Conservation (phyloP, 139 green algal species). For the Chlorella sp. region DNA sequence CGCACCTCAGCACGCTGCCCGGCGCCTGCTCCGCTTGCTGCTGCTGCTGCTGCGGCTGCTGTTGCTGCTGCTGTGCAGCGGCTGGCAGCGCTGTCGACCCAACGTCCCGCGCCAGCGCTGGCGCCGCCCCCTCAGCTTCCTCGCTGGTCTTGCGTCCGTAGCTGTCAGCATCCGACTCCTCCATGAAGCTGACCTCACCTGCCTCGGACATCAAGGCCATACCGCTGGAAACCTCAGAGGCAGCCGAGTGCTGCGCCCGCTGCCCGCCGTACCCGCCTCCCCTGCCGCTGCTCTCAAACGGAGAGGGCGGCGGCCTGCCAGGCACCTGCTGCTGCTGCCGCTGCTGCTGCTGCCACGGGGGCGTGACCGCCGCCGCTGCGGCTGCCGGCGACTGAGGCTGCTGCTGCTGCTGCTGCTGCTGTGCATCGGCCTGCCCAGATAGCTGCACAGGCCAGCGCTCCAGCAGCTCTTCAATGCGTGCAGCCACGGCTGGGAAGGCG, state of each 20-base stretch:
- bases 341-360: background rate
- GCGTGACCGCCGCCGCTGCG: background rate
- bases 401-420: conserved; percentile 6
- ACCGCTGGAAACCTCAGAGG: conserved; percentile 3
- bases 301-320: background rate
- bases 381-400: background rate
- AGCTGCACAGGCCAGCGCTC: conserved; percentile 18
- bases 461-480: conserved; percentile 45
- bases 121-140: background rate
- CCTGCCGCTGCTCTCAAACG: background rate
- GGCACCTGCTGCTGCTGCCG: conserved; percentile 4
- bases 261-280: background rate
- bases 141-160: background rate
- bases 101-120: background rate
- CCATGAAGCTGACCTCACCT: conserved; percentile 4
- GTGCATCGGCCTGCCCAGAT: background rate
- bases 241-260: background rate
- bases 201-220: background rate
- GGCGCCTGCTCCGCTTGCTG: background rate
- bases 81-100: background rate
- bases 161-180: background rate
- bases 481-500: conserved; percentile 48
- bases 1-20: conserved; percentile 15
- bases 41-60: background rate
- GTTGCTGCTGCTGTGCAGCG: background rate